phyloP scores from a whole-genome alignment of 495 filamentous ascomycete species.

The Daldinia concentrica region DNA sequence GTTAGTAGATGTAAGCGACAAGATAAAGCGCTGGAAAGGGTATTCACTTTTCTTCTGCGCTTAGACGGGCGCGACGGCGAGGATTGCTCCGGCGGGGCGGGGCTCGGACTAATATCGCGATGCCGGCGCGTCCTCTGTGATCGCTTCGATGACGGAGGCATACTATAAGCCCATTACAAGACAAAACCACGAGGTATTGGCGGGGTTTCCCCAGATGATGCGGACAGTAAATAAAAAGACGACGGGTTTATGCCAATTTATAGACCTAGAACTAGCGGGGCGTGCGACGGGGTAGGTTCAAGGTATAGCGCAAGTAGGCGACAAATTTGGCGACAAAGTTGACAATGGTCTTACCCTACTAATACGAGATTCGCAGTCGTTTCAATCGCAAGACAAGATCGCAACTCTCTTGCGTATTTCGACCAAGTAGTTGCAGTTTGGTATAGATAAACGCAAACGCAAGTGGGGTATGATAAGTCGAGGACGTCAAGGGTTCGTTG shows the following conservation, averaged over 20 bases:
- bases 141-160: conserved; percentile 57
- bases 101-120: conserved; percentile 51
- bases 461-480: conserved; percentile 13
- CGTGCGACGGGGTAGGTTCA: background rate
- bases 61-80: conserved; percentile 76
- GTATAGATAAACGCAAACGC: background rate
- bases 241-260: background rate
- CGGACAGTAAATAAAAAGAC: background rate
- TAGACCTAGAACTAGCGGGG: background rate
- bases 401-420: background rate
- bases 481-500: conserved; percentile 21
- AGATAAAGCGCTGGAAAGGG: conserved; percentile 40
- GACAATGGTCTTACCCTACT: background rate
- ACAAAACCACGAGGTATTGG: background rate
- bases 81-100: conserved; percentile 55
- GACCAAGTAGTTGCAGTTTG: conserved; percentile 1
- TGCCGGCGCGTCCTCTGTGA: conserved; percentile 52
- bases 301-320: conserved; percentile 15
- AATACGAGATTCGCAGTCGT: background rate
- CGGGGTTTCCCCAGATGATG: background rate
- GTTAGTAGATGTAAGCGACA: conserved; percentile 21
- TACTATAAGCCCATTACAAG: conserved; percentile 39
- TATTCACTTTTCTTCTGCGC: conserved; percentile 77
- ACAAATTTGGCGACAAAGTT: background rate
- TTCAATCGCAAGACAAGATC: background rate